phyloP scores from a whole-genome alignment of 805 yeast genomes.

The Cyberlindnera xylosilytica region DNA sequence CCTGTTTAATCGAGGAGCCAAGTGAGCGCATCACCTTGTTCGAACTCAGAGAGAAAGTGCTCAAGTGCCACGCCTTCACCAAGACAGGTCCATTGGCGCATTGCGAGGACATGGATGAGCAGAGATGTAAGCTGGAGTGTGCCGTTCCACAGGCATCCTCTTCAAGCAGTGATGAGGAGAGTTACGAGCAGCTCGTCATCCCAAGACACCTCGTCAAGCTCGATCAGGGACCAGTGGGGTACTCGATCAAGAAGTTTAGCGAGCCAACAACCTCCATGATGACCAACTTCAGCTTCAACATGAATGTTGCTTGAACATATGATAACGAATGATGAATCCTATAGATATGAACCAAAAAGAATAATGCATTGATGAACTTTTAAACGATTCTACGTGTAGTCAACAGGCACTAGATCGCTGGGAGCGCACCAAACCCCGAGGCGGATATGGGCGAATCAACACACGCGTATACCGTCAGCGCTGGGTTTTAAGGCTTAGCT shows the following conservation, averaged over 20 bases:
- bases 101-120: conserved; percentile 12
- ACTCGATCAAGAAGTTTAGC: background rate
- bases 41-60: conserved; percentile 21
- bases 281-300: conserved; percentile 20
- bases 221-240: background rate
- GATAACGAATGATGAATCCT: too few relatives aligned
- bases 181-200: conserved; percentile 3
- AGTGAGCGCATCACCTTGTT: conserved; percentile 28
- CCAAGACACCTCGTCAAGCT: conserved; percentile 1
- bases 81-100: conserved; percentile 20
- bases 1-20: conserved; percentile 32
- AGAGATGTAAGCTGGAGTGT: conserved; percentile 5
- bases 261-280: conserved; percentile 12
- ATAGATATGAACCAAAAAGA: too few relatives aligned
- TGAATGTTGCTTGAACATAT: conserved; percentile 14
- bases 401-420: too few relatives aligned
- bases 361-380: too few relatives aligned
- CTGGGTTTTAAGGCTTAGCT: too few relatives aligned
- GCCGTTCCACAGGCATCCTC: conserved; percentile 10
- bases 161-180: background rate
- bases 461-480: too few relatives aligned
- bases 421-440: too few relatives aligned
- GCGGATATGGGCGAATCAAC: too few relatives aligned
- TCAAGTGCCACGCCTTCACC: conserved; percentile 21
- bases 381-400: too few relatives aligned